Percentiles rank a stretch among this genome's conserved stretches.
These are phyloP conservation scores for Auricularia heimuer DNA, from an alignment of 768 basidiomycete species.

Conservation along the genomic window DNA sequence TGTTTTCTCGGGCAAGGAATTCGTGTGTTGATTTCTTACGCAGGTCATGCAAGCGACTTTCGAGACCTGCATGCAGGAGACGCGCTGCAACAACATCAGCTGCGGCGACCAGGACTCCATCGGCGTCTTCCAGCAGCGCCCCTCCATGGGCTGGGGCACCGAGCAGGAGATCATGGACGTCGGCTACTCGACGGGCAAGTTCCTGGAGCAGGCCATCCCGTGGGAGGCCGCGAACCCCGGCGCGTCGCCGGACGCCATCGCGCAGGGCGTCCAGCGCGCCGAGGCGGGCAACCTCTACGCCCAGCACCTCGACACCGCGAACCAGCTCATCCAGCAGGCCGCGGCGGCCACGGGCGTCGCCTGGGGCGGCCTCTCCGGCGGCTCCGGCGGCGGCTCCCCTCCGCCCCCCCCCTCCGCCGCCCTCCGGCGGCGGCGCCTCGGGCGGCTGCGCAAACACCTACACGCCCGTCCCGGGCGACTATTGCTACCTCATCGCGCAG, in stretches of 20 bases:
- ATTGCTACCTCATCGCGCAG: not conserved
- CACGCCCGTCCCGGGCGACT: not conserved
- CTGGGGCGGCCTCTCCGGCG: no score
- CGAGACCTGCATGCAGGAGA: conserved; percentile 1
- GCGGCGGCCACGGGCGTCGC: not conserved
- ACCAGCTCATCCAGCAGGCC: not conserved
- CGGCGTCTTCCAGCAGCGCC: not conserved
- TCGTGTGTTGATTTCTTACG: not conserved
- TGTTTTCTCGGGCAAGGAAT: not conserved
- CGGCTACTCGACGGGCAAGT: not conserved
- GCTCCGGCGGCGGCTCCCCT: not conserved
- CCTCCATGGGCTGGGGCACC: conserved; percentile 1
- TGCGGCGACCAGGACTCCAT: not conserved
- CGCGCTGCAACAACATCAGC: conserved; percentile 1
- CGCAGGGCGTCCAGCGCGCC: not conserved
- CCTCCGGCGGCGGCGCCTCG: not conserved
- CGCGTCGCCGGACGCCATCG: not conserved
- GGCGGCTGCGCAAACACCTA: not conserved
- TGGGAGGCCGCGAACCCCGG: not conserved
- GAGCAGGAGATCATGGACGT: not conserved
- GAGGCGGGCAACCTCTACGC: conserved; percentile 1
- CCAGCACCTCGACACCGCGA: not conserved
- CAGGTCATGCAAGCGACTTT: not conserved
- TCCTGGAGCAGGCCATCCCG: not conserved
- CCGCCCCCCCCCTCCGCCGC: not conserved